These are phyloP conservation scores for Bisporella sp. DNA, from an alignment of 2,329 filamentous ascomycete genomes.

Conservation along the genomic window DNA sequence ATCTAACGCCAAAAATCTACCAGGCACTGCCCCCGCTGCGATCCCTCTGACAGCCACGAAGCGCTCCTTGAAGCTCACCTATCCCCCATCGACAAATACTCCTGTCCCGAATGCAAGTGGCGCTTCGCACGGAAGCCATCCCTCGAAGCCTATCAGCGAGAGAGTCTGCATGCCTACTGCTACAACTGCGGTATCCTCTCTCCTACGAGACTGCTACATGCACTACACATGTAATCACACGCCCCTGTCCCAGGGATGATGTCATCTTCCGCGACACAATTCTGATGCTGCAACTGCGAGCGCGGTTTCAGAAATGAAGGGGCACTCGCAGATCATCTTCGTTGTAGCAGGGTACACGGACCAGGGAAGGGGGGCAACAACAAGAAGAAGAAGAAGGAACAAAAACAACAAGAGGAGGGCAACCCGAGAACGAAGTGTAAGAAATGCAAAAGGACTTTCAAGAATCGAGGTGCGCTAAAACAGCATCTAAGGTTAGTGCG, in stretches of 20 bases:
- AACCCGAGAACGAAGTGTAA: background rate
- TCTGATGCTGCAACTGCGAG: slow-evolving; percentile 13
- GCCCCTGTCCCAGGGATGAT: background rate
- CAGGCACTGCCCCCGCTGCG: slow-evolving; percentile 9
- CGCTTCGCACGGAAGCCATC: slow-evolving; percentile 8
- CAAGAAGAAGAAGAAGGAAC: slow-evolving; percentile 5
- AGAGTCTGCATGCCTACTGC: slow-evolving; percentile 7
- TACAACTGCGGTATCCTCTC: slow-evolving; percentile 8
- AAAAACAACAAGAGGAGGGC: slow-evolving; percentile 4
- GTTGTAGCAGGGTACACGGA: slow-evolving; percentile 7
- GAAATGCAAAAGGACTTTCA: slow-evolving; percentile 12
- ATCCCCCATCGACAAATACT: slow-evolving; percentile 6
- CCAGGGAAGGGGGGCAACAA: slow-evolving; percentile 2
- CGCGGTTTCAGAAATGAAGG: slow-evolving; percentile 12
- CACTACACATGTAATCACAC: slow-evolving; percentile 11
- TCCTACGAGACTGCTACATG: slow-evolving; percentile 8
- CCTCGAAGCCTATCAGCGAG: slow-evolving; percentile 9
- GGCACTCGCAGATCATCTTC: slow-evolving; percentile 11
- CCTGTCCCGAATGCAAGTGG: slow-evolving; percentile 10
- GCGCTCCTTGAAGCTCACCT: slow-evolving; percentile 10
- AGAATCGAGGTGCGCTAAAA: slow-evolving; percentile 3
- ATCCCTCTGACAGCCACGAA: slow-evolving; percentile 8
- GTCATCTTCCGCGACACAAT: slow-evolving; percentile 2
- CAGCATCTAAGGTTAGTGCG: slow-evolving; percentile 8
- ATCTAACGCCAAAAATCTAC: slow-evolving; percentile 10